Conservation (phyloP, 2,329 filamentous ascomycete species). For the Bipolaris zeicola region DNA sequence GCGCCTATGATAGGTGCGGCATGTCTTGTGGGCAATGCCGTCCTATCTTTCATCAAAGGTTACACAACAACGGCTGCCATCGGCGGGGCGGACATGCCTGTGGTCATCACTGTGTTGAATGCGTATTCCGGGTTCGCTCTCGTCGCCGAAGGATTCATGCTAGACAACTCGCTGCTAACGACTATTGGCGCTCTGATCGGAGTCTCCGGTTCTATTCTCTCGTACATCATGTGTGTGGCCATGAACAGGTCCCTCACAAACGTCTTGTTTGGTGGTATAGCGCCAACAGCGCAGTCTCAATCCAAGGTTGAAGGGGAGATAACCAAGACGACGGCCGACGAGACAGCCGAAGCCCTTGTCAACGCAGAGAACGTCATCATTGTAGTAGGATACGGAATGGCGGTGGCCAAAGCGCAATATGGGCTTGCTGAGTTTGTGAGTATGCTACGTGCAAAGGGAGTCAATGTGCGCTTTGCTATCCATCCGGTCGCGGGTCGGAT, state of each 20-base stretch:
- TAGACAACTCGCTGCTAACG: slow-evolving; percentile 83
- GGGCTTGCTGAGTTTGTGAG: slow-evolving; percentile 82
- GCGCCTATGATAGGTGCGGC: slow-evolving; percentile 78
- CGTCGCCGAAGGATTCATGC: slow-evolving; percentile 89
- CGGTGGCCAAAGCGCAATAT: slow-evolving; percentile 91
- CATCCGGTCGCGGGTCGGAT: slow-evolving; percentile 90
- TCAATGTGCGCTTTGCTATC: slow-evolving; percentile 87
- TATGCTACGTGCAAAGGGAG: slow-evolving; percentile 72
- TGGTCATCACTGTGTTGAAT: slow-evolving; percentile 88
- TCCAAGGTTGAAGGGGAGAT: slow-evolving; percentile 81
- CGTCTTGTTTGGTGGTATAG: slow-evolving; percentile 83
- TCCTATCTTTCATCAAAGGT: slow-evolving; percentile 81
- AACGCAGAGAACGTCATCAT: slow-evolving; percentile 87
- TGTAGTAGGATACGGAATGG: slow-evolving; percentile 92
- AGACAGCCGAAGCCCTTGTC: slow-evolving; percentile 75
- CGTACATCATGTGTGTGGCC: slow-evolving; percentile 70
- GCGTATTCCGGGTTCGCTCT: slow-evolving; percentile 90
- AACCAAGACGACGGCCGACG: slow-evolving; percentile 78
- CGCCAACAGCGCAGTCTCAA: slow-evolving; percentile 65
- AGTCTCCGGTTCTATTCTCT: slow-evolving; percentile 85
- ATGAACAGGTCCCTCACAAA: slow-evolving; percentile 94
- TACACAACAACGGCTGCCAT: slow-evolving; percentile 88
- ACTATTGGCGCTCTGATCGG: slow-evolving; percentile 87
- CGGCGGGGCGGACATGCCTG: slow-evolving; percentile 92
- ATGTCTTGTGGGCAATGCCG: slow-evolving; percentile 76